Evolutionary conservation across 129 eudicot genomes (phyloP).

Genomic region (Solidago caesia): DNA sequence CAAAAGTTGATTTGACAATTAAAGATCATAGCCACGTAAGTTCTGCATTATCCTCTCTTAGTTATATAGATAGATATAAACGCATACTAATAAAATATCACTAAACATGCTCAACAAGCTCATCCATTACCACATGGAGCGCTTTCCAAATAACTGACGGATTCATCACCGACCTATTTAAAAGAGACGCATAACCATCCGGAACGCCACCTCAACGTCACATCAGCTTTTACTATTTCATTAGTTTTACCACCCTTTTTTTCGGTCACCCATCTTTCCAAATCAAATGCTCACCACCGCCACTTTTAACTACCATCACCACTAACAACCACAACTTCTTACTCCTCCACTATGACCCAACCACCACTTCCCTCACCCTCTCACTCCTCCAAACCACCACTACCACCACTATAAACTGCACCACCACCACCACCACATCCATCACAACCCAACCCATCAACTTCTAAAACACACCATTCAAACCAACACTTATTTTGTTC

Average conservation of each 20-base stretch:
- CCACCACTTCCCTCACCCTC: conserved; percentile 57
- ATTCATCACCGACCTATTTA: too few relatives aligned
- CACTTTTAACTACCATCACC: conserved; percentile 54
- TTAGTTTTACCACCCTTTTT: conserved; percentile 35
- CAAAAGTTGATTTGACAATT: too few relatives aligned
- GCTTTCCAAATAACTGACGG: too few relatives aligned
- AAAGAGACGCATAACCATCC: too few relatives aligned
- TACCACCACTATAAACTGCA: conserved; percentile 29
- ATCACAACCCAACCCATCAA: conserved; percentile 47
- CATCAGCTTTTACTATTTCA: conserved; percentile 78
- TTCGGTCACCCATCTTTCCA: conserved; percentile 96
- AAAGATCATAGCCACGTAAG: too few relatives aligned
- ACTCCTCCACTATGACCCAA: conserved; percentile 46
- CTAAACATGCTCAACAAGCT: too few relatives aligned
- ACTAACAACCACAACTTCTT: conserved; percentile 68
- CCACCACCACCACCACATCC: conserved; percentile 11
- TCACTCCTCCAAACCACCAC: conserved; percentile 30
- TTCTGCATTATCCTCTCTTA: too few relatives aligned
- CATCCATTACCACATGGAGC: too few relatives aligned
- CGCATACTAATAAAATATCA: too few relatives aligned
- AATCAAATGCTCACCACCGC: conserved; percentile 59
- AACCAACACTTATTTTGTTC: conserved; percentile 78
- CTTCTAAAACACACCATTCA: conserved; percentile 55
- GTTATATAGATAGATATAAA: too few relatives aligned
- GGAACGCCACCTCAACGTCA: conserved; percentile 14